Evolutionary conservation across 2,329 filamentous ascomycete genomes (phyloP).

Genomic region (Ophiostoma sp.): DNA sequence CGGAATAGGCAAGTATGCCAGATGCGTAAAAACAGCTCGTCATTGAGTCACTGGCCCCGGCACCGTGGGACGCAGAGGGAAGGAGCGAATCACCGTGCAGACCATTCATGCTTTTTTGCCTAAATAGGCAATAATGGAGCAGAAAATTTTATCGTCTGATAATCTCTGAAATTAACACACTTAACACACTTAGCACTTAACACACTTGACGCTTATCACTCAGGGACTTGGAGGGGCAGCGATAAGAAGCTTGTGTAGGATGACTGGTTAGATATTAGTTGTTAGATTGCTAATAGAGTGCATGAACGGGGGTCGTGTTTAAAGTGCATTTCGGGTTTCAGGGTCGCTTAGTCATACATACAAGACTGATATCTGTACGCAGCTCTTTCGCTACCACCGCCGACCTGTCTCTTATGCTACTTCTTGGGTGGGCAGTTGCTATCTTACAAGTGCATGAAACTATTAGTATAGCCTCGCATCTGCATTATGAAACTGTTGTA

Average conservation of each 20-base stretch:
- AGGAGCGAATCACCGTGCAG: constrained; percentile 17
- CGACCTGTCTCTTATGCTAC: no score
- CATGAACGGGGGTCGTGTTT: no score
- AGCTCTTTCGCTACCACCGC: no score
- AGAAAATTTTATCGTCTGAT: constrained; percentile 3
- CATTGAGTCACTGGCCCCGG: constrained; percentile 7
- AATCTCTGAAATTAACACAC: background rate
- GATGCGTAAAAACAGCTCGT: constrained; percentile 4
- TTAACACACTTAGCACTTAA: background rate
- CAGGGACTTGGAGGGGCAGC: background rate
- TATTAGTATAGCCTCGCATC: no score
- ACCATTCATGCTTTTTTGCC: constrained; percentile 12
- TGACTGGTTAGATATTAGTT: background rate
- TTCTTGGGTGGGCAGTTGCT: no score
- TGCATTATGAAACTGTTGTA: no score
- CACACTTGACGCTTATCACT: background rate
- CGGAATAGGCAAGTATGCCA: constrained; percentile 12
- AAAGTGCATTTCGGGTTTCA: no score
- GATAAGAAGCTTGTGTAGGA: background rate
- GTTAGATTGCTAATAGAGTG: no score
- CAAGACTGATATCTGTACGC: no score
- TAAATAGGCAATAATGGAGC: constrained; percentile 10
- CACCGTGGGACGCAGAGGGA: constrained; percentile 8
- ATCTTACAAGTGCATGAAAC: no score
- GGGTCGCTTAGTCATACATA: no score